Conservation (phyloP, 2,329 filamentous ascomycete species). For the Aspergillus novoparasiticus region DNA sequence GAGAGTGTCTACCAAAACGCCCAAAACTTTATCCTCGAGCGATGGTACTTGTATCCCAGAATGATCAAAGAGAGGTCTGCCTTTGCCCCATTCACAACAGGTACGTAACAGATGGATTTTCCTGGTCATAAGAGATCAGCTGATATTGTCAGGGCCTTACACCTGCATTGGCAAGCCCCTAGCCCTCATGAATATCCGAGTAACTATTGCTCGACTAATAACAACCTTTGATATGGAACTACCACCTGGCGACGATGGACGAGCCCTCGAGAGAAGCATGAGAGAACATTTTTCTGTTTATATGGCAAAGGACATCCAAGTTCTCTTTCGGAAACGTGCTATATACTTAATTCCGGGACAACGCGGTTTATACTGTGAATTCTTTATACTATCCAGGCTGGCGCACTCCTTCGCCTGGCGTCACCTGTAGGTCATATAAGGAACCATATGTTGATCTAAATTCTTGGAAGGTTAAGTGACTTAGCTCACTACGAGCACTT, state of each 20-base stretch:
- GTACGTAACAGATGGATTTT: constrained; percentile 15
- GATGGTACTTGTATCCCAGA: constrained; percentile 39
- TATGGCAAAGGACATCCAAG: not conserved
- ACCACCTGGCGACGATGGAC: constrained; percentile 4
- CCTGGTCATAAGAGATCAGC: not conserved
- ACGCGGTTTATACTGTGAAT: not conserved
- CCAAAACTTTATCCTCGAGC: constrained; percentile 29
- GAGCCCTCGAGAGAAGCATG: constrained; percentile 3
- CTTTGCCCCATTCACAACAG: constrained; percentile 39
- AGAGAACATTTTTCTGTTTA: constrained; percentile 6
- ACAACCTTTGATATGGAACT: constrained; percentile 6
- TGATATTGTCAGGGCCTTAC: constrained; percentile 1
- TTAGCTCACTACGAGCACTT: not conserved
- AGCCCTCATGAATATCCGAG: constrained; percentile 7
- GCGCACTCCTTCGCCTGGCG: not conserved
- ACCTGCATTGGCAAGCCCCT: constrained; percentile 10
- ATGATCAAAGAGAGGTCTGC: constrained; percentile 36
- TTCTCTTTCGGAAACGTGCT: not conserved
- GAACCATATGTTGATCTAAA: not conserved
- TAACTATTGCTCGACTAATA: constrained; percentile 8
- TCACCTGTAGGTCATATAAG: not conserved
- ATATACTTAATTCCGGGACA: not conserved
- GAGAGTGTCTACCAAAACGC: constrained; percentile 30
- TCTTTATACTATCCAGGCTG: not conserved
- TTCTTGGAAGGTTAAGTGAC: not conserved